Conservation (phyloP, 2,329 filamentous ascomycete species). For the Nectriaceae sp. region DNA sequence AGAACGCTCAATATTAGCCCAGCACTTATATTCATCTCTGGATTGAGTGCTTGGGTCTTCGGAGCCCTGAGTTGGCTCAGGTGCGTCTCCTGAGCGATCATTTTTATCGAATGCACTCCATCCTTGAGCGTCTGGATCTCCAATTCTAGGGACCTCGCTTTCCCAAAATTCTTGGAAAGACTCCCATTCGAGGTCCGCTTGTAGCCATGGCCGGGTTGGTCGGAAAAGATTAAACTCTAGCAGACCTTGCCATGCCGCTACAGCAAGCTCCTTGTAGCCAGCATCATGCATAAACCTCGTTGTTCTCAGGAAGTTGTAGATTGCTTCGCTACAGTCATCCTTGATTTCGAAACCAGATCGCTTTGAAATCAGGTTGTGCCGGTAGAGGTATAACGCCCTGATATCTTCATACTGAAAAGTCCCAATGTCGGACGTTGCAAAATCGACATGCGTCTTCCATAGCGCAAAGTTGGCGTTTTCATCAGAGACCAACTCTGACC, state of each 20-base stretch:
- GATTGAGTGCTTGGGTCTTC: slow-evolving; percentile 24
- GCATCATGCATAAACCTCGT: slow-evolving; percentile 74
- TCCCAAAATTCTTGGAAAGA: slow-evolving; percentile 82
- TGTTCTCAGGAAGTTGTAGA: slow-evolving; percentile 75
- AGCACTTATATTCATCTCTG: slow-evolving; percentile 51
- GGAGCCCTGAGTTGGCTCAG: slow-evolving; percentile 34
- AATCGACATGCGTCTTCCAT: slow-evolving; percentile 75
- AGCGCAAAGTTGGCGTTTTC: slow-evolving; percentile 50
- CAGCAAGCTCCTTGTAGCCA: slow-evolving; percentile 75
- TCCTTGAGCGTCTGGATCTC: slow-evolving; percentile 70
- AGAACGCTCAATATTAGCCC: slow-evolving; percentile 57
- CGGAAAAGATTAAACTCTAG: slow-evolving; percentile 71
- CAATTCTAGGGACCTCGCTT: slow-evolving; percentile 75
- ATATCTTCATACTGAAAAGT: slow-evolving; percentile 69
- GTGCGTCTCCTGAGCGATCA: slow-evolving; percentile 39
- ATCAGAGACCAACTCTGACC: slow-evolving; percentile 52
- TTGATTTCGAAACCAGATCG: neutral
- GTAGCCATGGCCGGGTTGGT: slow-evolving; percentile 41
- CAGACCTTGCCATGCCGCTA: slow-evolving; percentile 80
- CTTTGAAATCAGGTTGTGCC: slow-evolving; percentile 31
- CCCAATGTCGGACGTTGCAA: slow-evolving; percentile 67
- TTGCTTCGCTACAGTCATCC: slow-evolving; percentile 31
- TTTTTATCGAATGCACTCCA: slow-evolving; percentile 61
- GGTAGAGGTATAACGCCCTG: slow-evolving; percentile 59
- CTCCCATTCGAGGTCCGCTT: slow-evolving; percentile 27